Conservation (phyloP, 2,329 filamentous ascomycete genomes). For the Pseudomassariella vexata region DNA sequence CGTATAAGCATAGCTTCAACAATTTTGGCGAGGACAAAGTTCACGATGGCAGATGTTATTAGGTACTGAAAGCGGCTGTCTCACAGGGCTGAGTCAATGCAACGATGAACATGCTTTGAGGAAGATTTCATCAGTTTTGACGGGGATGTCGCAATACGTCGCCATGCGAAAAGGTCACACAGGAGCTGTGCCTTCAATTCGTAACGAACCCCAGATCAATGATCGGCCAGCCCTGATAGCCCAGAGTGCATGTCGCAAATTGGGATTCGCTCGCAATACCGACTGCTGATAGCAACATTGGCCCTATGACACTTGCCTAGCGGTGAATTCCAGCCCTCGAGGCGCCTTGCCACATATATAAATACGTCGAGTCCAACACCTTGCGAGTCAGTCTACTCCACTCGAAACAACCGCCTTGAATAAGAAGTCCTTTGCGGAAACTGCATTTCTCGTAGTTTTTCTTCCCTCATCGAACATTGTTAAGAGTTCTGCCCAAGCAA, state of each 20-base stretch:
- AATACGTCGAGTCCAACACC: background rate
- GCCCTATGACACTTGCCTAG: background rate
- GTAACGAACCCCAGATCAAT: conserved; percentile 3
- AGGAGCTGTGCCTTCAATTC: no score
- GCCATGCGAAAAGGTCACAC: no score
- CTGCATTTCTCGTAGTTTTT: background rate
- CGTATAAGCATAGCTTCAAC: no score
- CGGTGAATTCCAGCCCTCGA: conserved; percentile 2
- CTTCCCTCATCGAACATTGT: background rate
- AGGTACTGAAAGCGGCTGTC: no score
- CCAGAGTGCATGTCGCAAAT: background rate
- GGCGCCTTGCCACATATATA: background rate
- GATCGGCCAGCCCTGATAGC: conserved; percentile 4
- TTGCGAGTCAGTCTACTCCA: conserved; percentile 3
- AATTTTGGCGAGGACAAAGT: no score
- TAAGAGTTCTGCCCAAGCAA: background rate
- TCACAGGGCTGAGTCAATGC: no score
- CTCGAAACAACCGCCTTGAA: background rate
- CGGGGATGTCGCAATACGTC: no score
- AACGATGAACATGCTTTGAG: no score
- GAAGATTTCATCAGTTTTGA: no score
- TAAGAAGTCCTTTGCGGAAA: background rate
- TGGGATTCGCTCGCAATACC: conserved; percentile 6
- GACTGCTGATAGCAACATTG: conserved; percentile 5
- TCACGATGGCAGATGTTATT: no score